Conservation (phyloP, 371 early-diverging fungal species). For the Apophysomyces trapeziformis region DNA sequence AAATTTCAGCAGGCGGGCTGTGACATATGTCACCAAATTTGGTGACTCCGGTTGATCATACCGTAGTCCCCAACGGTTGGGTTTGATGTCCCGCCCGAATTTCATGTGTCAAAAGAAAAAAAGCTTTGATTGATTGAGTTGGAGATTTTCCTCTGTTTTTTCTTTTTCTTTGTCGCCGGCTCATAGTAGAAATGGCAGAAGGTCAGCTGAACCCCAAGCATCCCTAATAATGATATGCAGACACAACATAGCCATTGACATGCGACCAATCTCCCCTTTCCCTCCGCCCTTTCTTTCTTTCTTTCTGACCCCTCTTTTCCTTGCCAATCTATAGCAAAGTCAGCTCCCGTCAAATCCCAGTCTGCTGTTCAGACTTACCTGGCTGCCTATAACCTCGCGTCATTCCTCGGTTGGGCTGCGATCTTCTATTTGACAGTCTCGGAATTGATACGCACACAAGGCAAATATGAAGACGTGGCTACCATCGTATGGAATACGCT, state of each 20-base stretch:
- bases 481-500: constrained; percentile 60
- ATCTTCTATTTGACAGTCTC: constrained; percentile 60
- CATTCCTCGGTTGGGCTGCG: constrained; percentile 77
- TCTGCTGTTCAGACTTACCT: constrained; percentile 54
- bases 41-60: no score
- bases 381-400: constrained; percentile 78
- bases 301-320: not conserved
- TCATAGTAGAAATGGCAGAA: no score
- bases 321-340: not conserved
- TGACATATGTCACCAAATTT: no score
- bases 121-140: no score
- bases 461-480: constrained; percentile 62
- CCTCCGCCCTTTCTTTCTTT: not conserved
- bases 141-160: no score
- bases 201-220: no score
- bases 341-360: not conserved
- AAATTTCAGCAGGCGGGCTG: no score
- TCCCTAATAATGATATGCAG: no score
- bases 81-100: not conserved
- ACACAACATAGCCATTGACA: no score
- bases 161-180: no score
- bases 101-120: not conserved
- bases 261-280: not conserved
- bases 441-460: constrained; percentile 53
- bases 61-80: constrained; percentile 4